These are phyloP conservation scores for Colletotrichum incanum DNA, from an alignment of 2,329 filamentous ascomycete genomes.

Conservation along the genomic window DNA sequence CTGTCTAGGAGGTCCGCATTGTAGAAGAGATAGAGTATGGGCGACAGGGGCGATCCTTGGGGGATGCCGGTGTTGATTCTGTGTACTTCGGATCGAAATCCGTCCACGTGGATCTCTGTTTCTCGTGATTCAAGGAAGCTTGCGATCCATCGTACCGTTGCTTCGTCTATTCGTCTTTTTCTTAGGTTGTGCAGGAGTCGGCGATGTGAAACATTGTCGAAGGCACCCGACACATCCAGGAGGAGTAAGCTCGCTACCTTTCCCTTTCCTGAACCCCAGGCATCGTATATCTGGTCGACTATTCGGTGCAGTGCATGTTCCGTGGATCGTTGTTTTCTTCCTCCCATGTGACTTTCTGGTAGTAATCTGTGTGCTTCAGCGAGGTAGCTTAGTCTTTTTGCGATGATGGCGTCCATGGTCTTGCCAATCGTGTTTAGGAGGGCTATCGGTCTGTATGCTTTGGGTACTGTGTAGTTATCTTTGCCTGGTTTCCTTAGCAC, in stretches of 20 bases:
- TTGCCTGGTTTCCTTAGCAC: background rate
- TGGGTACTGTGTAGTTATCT: background rate
- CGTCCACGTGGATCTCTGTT: background rate
- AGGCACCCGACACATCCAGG: slow-evolving; percentile 44
- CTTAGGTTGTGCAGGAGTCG: slow-evolving; percentile 43
- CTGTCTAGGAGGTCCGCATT: slow-evolving; percentile 47
- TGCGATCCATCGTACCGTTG: background rate
- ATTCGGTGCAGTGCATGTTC: slow-evolving; percentile 43
- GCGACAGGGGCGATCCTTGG: slow-evolving; percentile 47
- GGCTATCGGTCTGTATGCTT: background rate
- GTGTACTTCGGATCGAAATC: background rate
- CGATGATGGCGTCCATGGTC: slow-evolving; percentile 1
- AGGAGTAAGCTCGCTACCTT: slow-evolving; percentile 43
- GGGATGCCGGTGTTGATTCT: slow-evolving; percentile 45
- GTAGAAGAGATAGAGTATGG: slow-evolving; percentile 50
- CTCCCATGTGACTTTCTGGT: background rate
- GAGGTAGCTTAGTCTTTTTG: slow-evolving; percentile 37
- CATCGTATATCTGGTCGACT: slow-evolving; percentile 37
- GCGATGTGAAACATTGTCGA: slow-evolving; percentile 40
- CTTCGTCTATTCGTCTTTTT: slow-evolving; percentile 19
- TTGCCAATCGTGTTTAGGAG: background rate
- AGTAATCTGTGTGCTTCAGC: background rate
- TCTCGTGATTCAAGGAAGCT: slow-evolving; percentile 8
- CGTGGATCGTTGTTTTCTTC: slow-evolving; percentile 13
- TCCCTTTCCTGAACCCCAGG: slow-evolving; percentile 38